Evolutionary conservation across 2,329 filamentous ascomycete genomes (phyloP).

Genomic region (Xylariales sp.): DNA sequence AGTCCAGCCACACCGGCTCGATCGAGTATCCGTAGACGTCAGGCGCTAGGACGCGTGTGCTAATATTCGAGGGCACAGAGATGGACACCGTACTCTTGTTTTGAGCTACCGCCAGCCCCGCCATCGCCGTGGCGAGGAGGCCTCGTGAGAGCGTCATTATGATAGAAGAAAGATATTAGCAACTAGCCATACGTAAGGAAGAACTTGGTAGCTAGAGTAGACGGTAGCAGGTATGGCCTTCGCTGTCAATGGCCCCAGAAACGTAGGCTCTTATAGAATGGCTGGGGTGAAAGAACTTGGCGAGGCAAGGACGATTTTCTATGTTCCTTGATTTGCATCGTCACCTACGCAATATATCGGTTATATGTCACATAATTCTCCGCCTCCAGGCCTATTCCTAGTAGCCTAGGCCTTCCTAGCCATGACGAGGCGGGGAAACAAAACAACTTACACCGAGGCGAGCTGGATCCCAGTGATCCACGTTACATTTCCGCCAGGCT

Average conservation of each 20-base stretch:
- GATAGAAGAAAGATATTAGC: background rate
- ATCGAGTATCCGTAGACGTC: constrained; percentile 52
- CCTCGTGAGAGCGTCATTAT: constrained; percentile 28
- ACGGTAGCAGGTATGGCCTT: background rate
- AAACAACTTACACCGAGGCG: constrained; percentile 15
- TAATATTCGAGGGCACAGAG: constrained; percentile 43
- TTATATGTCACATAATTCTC: constrained; percentile 22
- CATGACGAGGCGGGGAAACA: constrained; percentile 15
- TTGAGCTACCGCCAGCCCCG: constrained; percentile 34
- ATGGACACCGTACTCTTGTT: constrained; percentile 38
- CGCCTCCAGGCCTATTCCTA: background rate
- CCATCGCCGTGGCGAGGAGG: constrained; percentile 30
- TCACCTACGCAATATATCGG: background rate
- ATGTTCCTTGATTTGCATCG: constrained; percentile 3
- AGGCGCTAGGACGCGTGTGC: constrained; percentile 44
- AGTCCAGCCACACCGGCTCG: constrained; percentile 51
- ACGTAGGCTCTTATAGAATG: background rate
- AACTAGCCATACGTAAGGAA: no score
- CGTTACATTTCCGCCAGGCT: background rate
- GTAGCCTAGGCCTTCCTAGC: constrained; percentile 1
- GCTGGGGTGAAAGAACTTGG: background rate
- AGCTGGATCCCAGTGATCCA: background rate
- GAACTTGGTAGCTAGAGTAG: background rate
- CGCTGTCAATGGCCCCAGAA: background rate
- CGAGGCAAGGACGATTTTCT: constrained; percentile 5